Base-by-base conservation (phyloP, 2,329 filamentous ascomycete genomes). In the Aureobasidium melanogenum region DNA sequence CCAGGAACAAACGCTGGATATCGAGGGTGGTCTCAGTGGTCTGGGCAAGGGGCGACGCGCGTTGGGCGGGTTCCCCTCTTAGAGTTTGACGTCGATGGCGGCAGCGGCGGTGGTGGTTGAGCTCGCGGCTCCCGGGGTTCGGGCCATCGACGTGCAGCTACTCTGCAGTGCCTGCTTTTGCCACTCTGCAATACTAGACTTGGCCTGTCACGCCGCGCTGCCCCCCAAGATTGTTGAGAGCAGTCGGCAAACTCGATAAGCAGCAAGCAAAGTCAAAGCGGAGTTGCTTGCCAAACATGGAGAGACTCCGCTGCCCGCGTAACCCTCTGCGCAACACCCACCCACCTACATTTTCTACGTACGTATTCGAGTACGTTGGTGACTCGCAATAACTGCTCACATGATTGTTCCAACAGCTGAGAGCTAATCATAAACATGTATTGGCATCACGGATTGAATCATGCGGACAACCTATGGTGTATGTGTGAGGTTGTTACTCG, bases 141-240 rank as follows among this genome's bases (percentile, higher is more conserved):
- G 52, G 38, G 38, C 28, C 24, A 34, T 44, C 38, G 36, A 44
- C 26, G 39, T 56, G 38, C 52, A 44, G 52, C 26, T 43, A 56
- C n/a, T n/a, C n/a, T n/a, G n/a, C 52, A 10, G 38, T 22, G 34
- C 52, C 52, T 56, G 52, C 38, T 43, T 56, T 56, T 44, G 52
- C 52, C 52, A 44, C 52, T 43, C 17, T n/a, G n/a, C n/a, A n/a
- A n/a, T 38, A 28, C 32, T 14, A 2, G 22, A 14, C 52, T 24
- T 56, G 52, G 52, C 52, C 28, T 22, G 19, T n/a, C 4, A 43
- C 8, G 17, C 10, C 36, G 51, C 8, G 38, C 38, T 22, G 38
- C 38, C 22, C n/a, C 19, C 39, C 14, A 19, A 46, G 26, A 55
- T 24, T 43, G 34, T 55, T 41, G 51, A 32, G 32, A 39, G n/a